Evolutionary conservation across 73 alveolate species (phyloP).

Genomic region (Symbiodinium pilosum): DNA sequence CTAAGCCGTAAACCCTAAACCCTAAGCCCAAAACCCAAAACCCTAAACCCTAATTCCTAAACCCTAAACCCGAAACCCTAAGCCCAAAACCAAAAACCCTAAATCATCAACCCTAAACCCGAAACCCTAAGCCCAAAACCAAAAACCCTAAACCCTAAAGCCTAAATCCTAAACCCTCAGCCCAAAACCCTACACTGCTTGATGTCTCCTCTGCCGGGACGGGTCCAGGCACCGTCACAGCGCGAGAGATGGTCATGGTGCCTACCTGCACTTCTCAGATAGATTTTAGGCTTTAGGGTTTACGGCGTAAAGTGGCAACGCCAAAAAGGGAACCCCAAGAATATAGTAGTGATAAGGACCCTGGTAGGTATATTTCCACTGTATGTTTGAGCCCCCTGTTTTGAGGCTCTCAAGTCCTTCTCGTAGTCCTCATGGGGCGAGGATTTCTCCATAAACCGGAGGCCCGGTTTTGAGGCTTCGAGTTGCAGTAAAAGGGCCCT

Average conservation of each 20-base stretch:
- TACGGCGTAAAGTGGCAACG: too few relatives aligned
- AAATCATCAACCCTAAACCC: not conserved
- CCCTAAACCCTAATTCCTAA: not conserved
- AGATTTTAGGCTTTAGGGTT: too few relatives aligned
- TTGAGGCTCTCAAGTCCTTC: too few relatives aligned
- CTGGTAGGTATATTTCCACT: too few relatives aligned
- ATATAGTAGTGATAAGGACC: too few relatives aligned
- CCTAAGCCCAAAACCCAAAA: not conserved
- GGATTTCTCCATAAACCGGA: too few relatives aligned
- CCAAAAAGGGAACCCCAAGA: too few relatives aligned
- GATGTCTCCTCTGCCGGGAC: not conserved
- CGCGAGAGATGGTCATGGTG: conserved; percentile 1
- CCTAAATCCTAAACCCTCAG: not conserved
- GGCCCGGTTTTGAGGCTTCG: too few relatives aligned
- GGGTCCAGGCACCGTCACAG: not conserved
- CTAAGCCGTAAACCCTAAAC: too few relatives aligned
- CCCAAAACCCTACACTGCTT: not conserved
- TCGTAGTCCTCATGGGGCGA: too few relatives aligned
- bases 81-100: not conserved
- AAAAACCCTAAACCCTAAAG: not conserved
- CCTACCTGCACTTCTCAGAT: not conserved
- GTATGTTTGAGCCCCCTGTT: too few relatives aligned
- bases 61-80: not conserved
- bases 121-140: not conserved
- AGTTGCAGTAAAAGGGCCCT: too few relatives aligned